Percentiles rank a stretch among this genome's conserved stretches.
Evolutionary conservation across 2,329 filamentous ascomycete species (phyloP).

Genomic region (Neofusicoccum ribis): DNA sequence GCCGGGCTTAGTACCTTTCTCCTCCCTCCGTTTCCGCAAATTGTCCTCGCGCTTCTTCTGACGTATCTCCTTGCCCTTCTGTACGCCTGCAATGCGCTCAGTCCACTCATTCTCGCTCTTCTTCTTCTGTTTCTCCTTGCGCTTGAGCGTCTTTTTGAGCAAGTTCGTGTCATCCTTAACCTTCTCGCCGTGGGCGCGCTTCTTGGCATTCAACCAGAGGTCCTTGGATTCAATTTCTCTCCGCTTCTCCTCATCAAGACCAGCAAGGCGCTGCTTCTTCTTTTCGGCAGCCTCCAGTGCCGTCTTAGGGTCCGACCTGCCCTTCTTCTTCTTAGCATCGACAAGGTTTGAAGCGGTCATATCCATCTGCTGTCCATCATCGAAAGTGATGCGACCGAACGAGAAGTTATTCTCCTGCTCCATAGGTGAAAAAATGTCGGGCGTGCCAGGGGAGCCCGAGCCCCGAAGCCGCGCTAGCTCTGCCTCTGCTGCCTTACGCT

Average conservation of each 20-base stretch:
- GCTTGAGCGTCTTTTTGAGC: conserved; percentile 87
- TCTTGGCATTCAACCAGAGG: conserved; percentile 86
- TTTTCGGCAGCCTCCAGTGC: conserved; percentile 84
- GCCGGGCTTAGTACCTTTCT: conserved; percentile 70
- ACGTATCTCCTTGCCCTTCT: conserved; percentile 49
- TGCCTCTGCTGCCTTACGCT: conserved; percentile 59
- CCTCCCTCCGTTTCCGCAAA: conserved; percentile 71
- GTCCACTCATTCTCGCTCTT: conserved; percentile 87
- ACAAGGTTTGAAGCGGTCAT: conserved; percentile 64
- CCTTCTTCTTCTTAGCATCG: conserved; percentile 73
- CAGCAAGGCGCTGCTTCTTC: conserved; percentile 76
- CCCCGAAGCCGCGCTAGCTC: conserved; percentile 58
- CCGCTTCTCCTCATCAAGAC: conserved; percentile 76
- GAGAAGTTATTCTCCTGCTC: conserved; percentile 70
- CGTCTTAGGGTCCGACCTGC: conserved; percentile 79
- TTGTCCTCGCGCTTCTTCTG: conserved; percentile 54
- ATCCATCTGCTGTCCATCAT: conserved; percentile 78
- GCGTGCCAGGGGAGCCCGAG: conserved; percentile 55
- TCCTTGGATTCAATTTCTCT: conserved; percentile 92
- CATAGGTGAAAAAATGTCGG: conserved; percentile 49
- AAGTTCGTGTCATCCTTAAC: conserved; percentile 82
- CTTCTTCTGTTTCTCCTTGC: conserved; percentile 84
- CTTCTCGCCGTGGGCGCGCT: conserved; percentile 84
- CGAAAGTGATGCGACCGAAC: conserved; percentile 89
- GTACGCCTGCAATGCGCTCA: conserved; percentile 46